Conservation (phyloP, 371 early-diverging fungal species). For the Syncephalis plumigaleata region DNA sequence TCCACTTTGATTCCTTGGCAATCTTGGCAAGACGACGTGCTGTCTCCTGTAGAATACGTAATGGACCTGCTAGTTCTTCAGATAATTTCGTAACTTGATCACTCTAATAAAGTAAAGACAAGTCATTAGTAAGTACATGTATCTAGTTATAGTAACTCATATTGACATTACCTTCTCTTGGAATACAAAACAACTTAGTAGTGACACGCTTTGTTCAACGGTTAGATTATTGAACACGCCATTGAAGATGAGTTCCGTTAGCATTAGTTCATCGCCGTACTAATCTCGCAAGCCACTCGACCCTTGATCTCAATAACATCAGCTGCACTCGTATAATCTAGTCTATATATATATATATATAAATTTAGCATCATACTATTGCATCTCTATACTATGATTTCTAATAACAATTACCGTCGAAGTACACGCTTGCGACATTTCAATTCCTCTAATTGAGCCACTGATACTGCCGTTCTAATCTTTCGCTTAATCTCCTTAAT, state of each 20-base stretch:
- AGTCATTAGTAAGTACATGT: neutral
- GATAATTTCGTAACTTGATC: conserved; percentile 15
- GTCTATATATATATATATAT: conserved; percentile 15
- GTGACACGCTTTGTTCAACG: conserved; percentile 75
- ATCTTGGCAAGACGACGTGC: conserved; percentile 78
- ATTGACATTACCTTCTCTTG: conserved; percentile 75
- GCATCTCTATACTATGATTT: too few relatives aligned
- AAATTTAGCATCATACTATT: neutral
- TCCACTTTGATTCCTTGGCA: conserved; percentile 75
- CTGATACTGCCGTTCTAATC: conserved; percentile 56
- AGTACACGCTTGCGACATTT: conserved; percentile 79
- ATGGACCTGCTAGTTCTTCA: conserved; percentile 67
- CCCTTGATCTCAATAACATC: conserved; percentile 95
- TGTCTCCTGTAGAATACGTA: conserved; percentile 69
- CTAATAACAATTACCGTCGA: conserved; percentile 27
- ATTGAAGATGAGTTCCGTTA: conserved; percentile 99
- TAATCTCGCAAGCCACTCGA: conserved; percentile 98
- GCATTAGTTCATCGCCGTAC: conserved; percentile 92
- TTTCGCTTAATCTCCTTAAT: conserved; percentile 47
- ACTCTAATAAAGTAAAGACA: conserved; percentile 6
- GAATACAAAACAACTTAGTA: conserved; percentile 92
- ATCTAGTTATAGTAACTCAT: neutral
- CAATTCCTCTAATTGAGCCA: conserved; percentile 85
- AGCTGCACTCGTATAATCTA: conserved; percentile 60
- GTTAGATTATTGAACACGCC: conserved; percentile 92